These are phyloP conservation scores for Elongisporangium undulatum DNA, from an alignment of 352 stramenopile genomes.

Conservation along the genomic window DNA sequence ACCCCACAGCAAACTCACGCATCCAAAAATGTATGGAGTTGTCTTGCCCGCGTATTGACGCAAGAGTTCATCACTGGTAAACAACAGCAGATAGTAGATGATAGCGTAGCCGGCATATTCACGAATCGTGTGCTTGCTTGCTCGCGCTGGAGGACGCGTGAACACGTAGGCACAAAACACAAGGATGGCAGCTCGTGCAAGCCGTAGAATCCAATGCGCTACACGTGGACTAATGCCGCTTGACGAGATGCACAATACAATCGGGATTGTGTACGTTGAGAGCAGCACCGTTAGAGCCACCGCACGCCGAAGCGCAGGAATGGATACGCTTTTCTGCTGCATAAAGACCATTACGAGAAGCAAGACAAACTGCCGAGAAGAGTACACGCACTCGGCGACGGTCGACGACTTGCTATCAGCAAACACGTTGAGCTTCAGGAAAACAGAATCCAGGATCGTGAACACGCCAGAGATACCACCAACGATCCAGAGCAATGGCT, in stretches of 20 bases:
- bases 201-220: background rate
- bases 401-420: constrained; percentile 10
- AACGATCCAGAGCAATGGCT: constrained; percentile 44
- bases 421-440: constrained; percentile 19
- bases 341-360: constrained; percentile 48
- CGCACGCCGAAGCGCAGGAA: constrained; percentile 31
- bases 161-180: constrained; percentile 35
- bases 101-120: constrained; percentile 37
- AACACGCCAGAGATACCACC: constrained; percentile 17
- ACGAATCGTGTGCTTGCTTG: constrained; percentile 34
- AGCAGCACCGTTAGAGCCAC: constrained; percentile 24
- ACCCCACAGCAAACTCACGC: constrained; percentile 17
- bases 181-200: constrained; percentile 21
- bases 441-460: constrained; percentile 27
- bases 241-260: constrained; percentile 27
- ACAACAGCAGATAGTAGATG: constrained; percentile 25
- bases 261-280: constrained; percentile 31
- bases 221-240: constrained; percentile 2
- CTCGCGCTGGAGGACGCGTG: constrained; percentile 28
- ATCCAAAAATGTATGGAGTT: background rate
- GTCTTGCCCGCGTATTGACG: background rate
- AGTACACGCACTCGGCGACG: constrained; percentile 23
- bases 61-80: background rate
- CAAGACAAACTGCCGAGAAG: constrained; percentile 39
- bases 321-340: constrained; percentile 45